Evolutionary conservation across 1,284 basidiomycete genomes (phyloP).

Genomic region (Xerocomus amazonicus): DNA sequence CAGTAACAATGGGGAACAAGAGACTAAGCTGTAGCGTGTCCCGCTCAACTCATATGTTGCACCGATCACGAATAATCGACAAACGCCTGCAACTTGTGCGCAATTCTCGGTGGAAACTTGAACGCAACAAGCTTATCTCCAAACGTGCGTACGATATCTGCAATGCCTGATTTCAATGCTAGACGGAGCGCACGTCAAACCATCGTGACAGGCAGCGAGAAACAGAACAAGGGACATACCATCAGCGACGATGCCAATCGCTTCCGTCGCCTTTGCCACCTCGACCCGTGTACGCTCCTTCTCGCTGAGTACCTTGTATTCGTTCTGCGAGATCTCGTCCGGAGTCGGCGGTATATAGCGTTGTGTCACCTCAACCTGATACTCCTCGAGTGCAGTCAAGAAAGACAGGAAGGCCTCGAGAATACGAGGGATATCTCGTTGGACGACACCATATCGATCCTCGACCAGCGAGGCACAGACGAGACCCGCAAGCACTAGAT

Average conservation of each 20-base stretch:
- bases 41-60: no score
- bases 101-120: constrained; percentile 67
- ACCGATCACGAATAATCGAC: constrained; percentile 48
- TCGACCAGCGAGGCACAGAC: constrained; percentile 70
- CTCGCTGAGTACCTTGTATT: constrained; percentile 24
- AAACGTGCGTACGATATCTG: constrained; percentile 65
- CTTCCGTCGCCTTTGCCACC: constrained; percentile 49
- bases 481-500: constrained; percentile 64
- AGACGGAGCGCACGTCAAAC: neutral
- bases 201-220: no score
- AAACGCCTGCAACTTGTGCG: constrained; percentile 65
- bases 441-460: constrained; percentile 79
- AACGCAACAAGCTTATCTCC: constrained; percentile 72
- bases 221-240: constrained; percentile 38
- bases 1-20: no score
- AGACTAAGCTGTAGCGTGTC: no score
- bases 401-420: constrained; percentile 72
- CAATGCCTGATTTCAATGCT: constrained; percentile 44
- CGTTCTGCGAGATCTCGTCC: constrained; percentile 36
- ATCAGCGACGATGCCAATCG: constrained; percentile 52
- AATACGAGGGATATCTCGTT: constrained; percentile 77
- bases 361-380: constrained; percentile 45
- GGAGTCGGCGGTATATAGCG: constrained; percentile 36
- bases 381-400: constrained; percentile 62
- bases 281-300: constrained; percentile 40